Conservation (phyloP, 352 stramenopile species). For the Phytophthora cactorum region DNA sequence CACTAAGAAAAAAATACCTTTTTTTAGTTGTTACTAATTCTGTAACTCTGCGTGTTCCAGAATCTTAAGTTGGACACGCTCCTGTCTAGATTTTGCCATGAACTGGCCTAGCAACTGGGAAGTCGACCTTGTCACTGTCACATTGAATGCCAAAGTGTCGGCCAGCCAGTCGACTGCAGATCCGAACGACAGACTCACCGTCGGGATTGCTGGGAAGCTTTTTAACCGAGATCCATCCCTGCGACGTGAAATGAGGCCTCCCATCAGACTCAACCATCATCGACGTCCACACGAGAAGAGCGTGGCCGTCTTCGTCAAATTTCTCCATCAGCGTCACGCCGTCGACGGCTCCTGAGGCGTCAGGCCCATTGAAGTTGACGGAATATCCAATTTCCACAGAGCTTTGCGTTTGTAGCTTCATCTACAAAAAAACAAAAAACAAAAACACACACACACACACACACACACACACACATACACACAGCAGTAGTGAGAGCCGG, state of each 20-base stretch:
- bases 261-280: constrained; percentile 17
- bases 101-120: constrained; percentile 16
- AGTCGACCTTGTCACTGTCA: constrained; percentile 6
- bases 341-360: constrained; percentile 3
- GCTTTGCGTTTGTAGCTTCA: constrained; percentile 8
- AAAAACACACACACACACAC: too few species aligned
- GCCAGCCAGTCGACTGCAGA: constrained; percentile 20
- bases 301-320: constrained; percentile 4
- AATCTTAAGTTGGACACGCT: constrained; percentile 20
- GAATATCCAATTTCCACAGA: constrained; percentile 22
- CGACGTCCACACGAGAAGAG: constrained; percentile 26
- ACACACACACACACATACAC: too few species aligned
- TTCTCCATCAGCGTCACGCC: constrained; percentile 28
- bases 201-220: constrained; percentile 2
- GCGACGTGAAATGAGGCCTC: constrained; percentile 15
- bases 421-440: too few species aligned
- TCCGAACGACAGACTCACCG: constrained; percentile 11
- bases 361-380: neutral
- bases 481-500: too few species aligned
- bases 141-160: constrained; percentile 15
- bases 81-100: constrained; percentile 18
- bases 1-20: neutral
- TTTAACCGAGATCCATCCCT: constrained; percentile 18
- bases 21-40: neutral
- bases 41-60: constrained; percentile 2